These are phyloP conservation scores for Podospora didyma DNA, from an alignment of 495 filamentous ascomycete species.

Conservation along the genomic window DNA sequence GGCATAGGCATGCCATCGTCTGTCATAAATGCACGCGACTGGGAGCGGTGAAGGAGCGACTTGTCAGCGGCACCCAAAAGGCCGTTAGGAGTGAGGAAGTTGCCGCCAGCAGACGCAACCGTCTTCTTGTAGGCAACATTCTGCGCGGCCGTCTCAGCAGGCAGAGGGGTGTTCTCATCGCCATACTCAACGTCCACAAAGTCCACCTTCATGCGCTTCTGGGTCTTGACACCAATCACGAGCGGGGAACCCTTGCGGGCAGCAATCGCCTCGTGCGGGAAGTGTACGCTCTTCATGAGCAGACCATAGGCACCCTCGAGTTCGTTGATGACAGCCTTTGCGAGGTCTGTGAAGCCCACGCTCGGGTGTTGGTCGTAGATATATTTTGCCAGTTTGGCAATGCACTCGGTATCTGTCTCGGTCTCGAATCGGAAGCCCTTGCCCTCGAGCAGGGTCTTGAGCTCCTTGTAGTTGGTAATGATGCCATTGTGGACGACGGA, in stretches of 20 bases:
- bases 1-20: conserved; percentile 96
- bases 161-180: conserved; percentile 74
- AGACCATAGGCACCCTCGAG: conserved; percentile 96
- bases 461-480: conserved; percentile 99
- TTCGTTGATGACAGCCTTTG: conserved; percentile 97
- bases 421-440: conserved; percentile 99
- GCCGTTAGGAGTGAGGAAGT: conserved; percentile 58
- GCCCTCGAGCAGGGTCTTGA: conserved; percentile 84
- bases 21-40: conserved; percentile 96
- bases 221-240: conserved; percentile 90
- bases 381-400: conserved; percentile 98
- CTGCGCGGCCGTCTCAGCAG: conserved; percentile 92
- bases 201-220: conserved; percentile 99
- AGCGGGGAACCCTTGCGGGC: conserved; percentile 96
- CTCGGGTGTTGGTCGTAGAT: conserved; percentile 92
- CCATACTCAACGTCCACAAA: conserved; percentile 98
- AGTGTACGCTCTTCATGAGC: conserved; percentile 96
- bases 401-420: conserved; percentile 98
- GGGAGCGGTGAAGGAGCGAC: conserved; percentile 92
- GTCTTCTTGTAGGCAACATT: conserved; percentile 93
- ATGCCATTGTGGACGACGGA: conserved; percentile 98
- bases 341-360: conserved; percentile 91
- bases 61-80: conserved; percentile 90
- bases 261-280: conserved; percentile 95
- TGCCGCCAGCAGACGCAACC: conserved; percentile 35